Base-by-base conservation (phyloP, 2,329 filamentous ascomycete genomes). In the Sporothrix protearum region DNA sequence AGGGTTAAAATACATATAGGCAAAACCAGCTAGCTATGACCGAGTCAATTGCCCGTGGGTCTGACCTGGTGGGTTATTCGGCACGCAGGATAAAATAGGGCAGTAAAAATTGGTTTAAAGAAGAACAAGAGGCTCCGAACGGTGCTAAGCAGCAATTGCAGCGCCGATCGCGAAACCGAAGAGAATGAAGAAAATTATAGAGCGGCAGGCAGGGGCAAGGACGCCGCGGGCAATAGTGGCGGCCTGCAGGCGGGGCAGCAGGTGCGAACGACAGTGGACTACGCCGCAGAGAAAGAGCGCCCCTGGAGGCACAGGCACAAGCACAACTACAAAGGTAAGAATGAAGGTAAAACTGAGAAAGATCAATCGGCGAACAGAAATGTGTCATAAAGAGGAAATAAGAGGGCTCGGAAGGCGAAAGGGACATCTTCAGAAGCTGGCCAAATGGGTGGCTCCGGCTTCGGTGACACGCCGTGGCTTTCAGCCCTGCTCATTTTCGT, bases 401-500 rank as follows among this genome's bases (percentile, higher is more conserved):
- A 39, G 57, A 61, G 19, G 28, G 55, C 55, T 57, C 39, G 22
- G 57, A 61, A 33, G 28, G 55, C 55, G 39, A 6, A 10, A 6
- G 16, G 33, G 55, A 39, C n/a, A 14, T 45, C 59, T 9, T 33
- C 2, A 49, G 45, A 67, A 49, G 63, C 63, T 42, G 63, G 63
- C 59, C 12, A n/a, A 47, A 25, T 49, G 25, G 64, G 42, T 49
- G 64, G 57, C 59, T 47, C 63, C 45, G 64, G 53, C 64, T 25
- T 39, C 64, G n/a, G 66, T 68, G 49, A 22, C 28, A 68, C 47
- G 30, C 33, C 33, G 33, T 68, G 47, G 66, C 66, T 55, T 67
- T 51, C 45, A 51, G 63, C 63, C 63, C 63, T 67, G 63, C 42
- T 66, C 9, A 42, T 33, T 66, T 49, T 66, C 39, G 63, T 66